Evolutionary conservation across 1,284 basidiomycete genomes (phyloP), one percentile per base, ranked within the genome.

Genomic region (Abortiporus biennis): DNA sequence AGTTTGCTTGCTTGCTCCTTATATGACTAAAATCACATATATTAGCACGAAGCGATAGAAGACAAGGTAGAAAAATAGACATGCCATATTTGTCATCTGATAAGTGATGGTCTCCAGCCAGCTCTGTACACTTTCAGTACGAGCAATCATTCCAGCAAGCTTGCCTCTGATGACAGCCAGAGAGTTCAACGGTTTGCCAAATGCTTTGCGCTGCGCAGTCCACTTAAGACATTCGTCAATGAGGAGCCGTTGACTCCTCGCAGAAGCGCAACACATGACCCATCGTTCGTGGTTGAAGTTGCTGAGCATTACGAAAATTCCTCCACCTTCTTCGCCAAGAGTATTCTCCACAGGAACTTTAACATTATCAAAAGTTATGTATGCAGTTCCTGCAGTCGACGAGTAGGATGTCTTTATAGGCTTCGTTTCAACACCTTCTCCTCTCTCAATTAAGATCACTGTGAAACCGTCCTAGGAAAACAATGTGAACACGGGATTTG

Each of bases 311-410:
- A 92, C 86, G 53, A 82, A 80, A 43, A 94, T 75, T 34, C 91
- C 92, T 42, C 80, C 78, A 45, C 86, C 84, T 57, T 91, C 90
- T 51, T 81, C 73, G 13, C 92, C 92, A 32, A 96, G 72, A 21
- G 90, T 85, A 65, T 94, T 86, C 56, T 80, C 83, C n/a, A 85
- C 72, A 5, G 91, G 91, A 1, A 92, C 88, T 54, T 79, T 78
- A 49, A 91, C 88, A 50, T 93, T 85, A 61, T 92, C 87, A 55
- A 92, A 93, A 0, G 85, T 92, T 53, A 94, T 74, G 59, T 81
- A 93, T 5, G 87, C 88, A 1, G 90, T 93, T 6, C 89, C 88
- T 2, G 88, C 85, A 2, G 85, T 66, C 3, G 78, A 47, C 1
- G 85, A 88, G 63, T 92, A 90, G 31, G 78, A 78, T 0, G 89